These are phyloP conservation scores for Rhynchosporium graminicola DNA, from an alignment of 2,329 filamentous ascomycete genomes.

Conservation along the genomic window DNA sequence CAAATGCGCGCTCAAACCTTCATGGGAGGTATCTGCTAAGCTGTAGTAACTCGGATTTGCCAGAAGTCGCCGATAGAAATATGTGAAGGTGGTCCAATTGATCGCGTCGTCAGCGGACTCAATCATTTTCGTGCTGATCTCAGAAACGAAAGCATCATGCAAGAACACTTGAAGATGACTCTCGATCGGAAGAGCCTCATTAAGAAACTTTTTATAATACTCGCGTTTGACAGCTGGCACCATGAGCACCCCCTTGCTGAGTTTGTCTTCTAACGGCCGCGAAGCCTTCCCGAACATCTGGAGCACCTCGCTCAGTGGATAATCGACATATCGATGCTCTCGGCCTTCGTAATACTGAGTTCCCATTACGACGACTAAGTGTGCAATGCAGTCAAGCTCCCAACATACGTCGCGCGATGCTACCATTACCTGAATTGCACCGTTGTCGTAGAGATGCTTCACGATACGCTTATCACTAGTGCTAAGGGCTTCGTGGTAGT, in stretches of 20 bases:
- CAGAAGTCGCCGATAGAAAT: conserved; percentile 92
- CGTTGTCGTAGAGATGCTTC: conserved; percentile 79
- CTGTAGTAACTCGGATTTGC: conserved; percentile 98
- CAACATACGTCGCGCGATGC: conserved; percentile 90
- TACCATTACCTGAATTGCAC: conserved; percentile 70
- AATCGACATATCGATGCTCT: conserved; percentile 96
- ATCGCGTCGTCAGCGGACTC: conserved; percentile 95
- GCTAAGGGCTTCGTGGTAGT: conserved; percentile 93
- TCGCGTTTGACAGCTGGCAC: conserved; percentile 90
- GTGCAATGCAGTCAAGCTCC: conserved; percentile 86
- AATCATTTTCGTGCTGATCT: conserved; percentile 95
- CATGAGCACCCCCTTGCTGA: conserved; percentile 93
- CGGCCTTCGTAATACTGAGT: conserved; percentile 97
- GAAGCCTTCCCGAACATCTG: conserved; percentile 98
- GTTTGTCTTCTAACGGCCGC: conserved; percentile 74
- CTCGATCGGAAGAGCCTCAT: conserved; percentile 93
- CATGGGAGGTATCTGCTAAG: conserved; percentile 82
- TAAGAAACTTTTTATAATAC: conserved; percentile 98
- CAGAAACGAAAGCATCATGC: conserved; percentile 94
- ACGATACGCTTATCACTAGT: conserved; percentile 90
- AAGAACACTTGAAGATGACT: conserved; percentile 89
- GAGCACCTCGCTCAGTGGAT: conserved; percentile 87
- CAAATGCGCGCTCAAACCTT: conserved; percentile 89
- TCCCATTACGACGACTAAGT: conserved; percentile 94
- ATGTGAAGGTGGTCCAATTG: conserved; percentile 98